Base-by-base conservation (phyloP, 805 yeast species). In the Ogataea pignaliae region DNA sequence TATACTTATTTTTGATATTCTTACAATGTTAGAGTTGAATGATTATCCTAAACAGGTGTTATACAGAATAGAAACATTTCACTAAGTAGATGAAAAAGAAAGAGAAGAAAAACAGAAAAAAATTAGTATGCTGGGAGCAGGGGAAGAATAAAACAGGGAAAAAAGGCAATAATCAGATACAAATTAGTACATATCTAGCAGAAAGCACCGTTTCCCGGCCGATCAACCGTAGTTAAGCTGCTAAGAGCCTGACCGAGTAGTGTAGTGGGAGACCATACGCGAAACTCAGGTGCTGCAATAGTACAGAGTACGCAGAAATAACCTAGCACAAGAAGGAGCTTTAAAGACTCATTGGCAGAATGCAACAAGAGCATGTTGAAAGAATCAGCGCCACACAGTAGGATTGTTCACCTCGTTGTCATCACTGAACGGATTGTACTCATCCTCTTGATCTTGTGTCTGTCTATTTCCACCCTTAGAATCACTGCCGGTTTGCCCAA, bases 201-300 rank as follows among this genome's bases (percentile, higher is more conserved):
- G 14, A 35, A 35, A 35, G 34, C 29, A 10, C 10, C 17, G 28
- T 8, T 18, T 29, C 15, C 18, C 11, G 15, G 3, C 15, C 30
- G 36, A 32, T 42, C 40, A 63, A 39, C 53, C 51, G 37, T 35
- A 35, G 37, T 35, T 35, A 35, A 35, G 37, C 37, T 35, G 37
- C 37, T 35, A 35, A 35, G 37, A 35, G 37, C 26, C 26, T 35
- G 37, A 16, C 37, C 28, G 75, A 72, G 78, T 72, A 72, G 70
- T 72, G 70, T 69, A 70, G 76, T 72, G 76, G 78, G 76, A 69
- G 77, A 73, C 78, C 76, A 72, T 70, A 69, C 70, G 78, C 69
- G 76, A 72, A 73, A 71, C 70, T 72, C 72, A 66, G 75, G 75
- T 72, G 76, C 74, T 72, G 56, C 53, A 50, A 52, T 52, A n/a